A percentile compares a stretch with the other conserved stretches of the same genome.
Conservation (phyloP, 345 rosid genomes). For the Syzygium grande region DNA sequence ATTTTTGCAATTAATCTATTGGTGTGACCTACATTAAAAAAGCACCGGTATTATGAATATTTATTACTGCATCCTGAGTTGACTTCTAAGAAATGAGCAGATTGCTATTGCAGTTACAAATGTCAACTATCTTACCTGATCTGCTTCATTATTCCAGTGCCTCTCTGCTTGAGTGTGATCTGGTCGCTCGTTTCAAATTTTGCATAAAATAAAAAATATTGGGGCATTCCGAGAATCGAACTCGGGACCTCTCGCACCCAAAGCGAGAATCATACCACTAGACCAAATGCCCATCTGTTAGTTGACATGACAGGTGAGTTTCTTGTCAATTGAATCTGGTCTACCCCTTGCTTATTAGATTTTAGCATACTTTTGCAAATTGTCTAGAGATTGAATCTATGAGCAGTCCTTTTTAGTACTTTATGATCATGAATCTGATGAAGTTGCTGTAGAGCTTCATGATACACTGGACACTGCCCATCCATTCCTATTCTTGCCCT, state of each 20-base stretch:
- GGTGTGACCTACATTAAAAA: not conserved
- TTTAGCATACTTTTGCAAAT: not conserved
- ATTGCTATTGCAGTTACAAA: not conserved
- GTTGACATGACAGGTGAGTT: not conserved
- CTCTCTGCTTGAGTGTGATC: not conserved
- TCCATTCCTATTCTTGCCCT: not conserved
- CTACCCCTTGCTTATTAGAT: not conserved
- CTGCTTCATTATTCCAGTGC: not conserved
- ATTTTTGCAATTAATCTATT: not conserved
- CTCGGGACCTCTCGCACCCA: constrained; percentile 93
- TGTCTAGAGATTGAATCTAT: not conserved
- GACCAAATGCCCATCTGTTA: not conserved
- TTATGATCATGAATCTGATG: not conserved
- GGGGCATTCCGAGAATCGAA: constrained; percentile 82
- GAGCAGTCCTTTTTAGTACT: not conserved
- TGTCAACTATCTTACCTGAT: not conserved
- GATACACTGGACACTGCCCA: not conserved
- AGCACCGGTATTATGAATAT: not conserved
- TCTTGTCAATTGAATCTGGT: not conserved
- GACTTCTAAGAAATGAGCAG: not conserved
- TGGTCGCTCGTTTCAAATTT: not conserved
- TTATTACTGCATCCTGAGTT: not conserved
- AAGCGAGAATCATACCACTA: constrained; percentile 90
- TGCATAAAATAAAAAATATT: not conserved
- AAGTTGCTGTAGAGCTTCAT: not conserved